Conservation (phyloP, 2,329 filamentous ascomycete genomes). For the Fusarium brachygibbosum region DNA sequence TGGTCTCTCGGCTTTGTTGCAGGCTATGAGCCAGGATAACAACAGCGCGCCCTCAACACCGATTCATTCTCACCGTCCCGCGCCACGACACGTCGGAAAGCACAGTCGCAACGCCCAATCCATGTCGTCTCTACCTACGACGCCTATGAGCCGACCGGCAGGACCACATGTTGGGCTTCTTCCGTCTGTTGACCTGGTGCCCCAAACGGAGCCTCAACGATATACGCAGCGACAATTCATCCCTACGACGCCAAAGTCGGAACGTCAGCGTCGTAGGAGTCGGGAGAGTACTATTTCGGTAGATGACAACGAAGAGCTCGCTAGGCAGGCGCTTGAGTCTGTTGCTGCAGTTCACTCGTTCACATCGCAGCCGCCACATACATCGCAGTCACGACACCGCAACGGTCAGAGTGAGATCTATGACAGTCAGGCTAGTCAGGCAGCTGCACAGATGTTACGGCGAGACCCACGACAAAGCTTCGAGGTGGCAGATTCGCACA, state of each 20-base stretch:
- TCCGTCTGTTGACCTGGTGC: constrained; percentile 73
- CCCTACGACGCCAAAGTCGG: constrained; percentile 61
- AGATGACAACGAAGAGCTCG: constrained; percentile 70
- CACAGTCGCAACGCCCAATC: constrained; percentile 85
- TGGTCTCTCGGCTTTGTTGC: constrained; percentile 83
- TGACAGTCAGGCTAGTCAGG: constrained; percentile 83
- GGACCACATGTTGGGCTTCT: constrained; percentile 67
- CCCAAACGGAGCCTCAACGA: constrained; percentile 69
- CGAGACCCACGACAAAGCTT: constrained; percentile 68
- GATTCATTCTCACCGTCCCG: constrained; percentile 60
- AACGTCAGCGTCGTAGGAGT: constrained; percentile 71
- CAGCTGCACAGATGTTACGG: constrained; percentile 80
- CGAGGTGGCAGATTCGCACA: constrained; percentile 62
- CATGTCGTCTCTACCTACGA: constrained; percentile 85
- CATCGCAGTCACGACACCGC: constrained; percentile 47
- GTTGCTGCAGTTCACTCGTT: constrained; percentile 63
- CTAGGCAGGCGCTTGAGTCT: constrained; percentile 66
- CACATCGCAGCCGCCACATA: constrained; percentile 45
- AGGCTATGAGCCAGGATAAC: constrained; percentile 81
- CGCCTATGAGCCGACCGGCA: constrained; percentile 70
- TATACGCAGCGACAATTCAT: constrained; percentile 57
- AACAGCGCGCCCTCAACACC: constrained; percentile 82
- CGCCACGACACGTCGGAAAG: constrained; percentile 65
- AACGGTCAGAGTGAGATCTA: constrained; percentile 65
- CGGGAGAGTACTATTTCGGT: constrained; percentile 89